These are phyloP conservation scores for Phaffomyces thermotolerans DNA, from an alignment of 805 yeast genomes.

Conservation along the genomic window DNA sequence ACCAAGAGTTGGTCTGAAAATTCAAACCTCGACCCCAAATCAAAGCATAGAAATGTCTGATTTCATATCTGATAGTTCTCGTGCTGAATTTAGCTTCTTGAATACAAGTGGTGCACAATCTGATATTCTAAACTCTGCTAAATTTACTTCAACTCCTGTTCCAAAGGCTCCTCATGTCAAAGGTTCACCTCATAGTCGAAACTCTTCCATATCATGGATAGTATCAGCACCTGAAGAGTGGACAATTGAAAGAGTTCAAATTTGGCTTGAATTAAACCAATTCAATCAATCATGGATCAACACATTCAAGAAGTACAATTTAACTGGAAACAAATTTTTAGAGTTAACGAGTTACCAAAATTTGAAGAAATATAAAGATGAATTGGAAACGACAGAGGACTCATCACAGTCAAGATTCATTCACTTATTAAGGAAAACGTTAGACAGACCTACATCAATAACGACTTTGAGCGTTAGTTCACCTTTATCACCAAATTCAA, in stretches of 20 bases:
- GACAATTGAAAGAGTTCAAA: slow-evolving; percentile 58
- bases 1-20: slow-evolving; percentile 6
- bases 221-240: slow-evolving; percentile 54
- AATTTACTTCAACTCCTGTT: slow-evolving; percentile 3
- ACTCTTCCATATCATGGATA: slow-evolving; percentile 36
- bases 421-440: slow-evolving; percentile 41
- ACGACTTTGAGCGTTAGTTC: slow-evolving; percentile 14
- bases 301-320: slow-evolving; percentile 48
- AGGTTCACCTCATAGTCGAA: slow-evolving; percentile 20
- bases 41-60: background rate
- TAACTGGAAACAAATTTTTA: slow-evolving; percentile 58
- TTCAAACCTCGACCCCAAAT: slow-evolving; percentile 13
- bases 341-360: slow-evolving; percentile 62
- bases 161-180: background rate
- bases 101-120: slow-evolving; percentile 17
- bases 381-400: slow-evolving; percentile 37
- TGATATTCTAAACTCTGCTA: background rate
- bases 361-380: slow-evolving; percentile 34
- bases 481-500: slow-evolving; percentile 9
- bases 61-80: slow-evolving; percentile 6
- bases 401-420: slow-evolving; percentile 53
- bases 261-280: slow-evolving; percentile 62
- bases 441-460: slow-evolving; percentile 17
- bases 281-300: slow-evolving; percentile 73
- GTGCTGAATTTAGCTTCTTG: slow-evolving; percentile 19